These are phyloP conservation scores for Ophiosphaerella narmari DNA, from an alignment of 2,329 filamentous ascomycete species.

Conservation along the genomic window DNA sequence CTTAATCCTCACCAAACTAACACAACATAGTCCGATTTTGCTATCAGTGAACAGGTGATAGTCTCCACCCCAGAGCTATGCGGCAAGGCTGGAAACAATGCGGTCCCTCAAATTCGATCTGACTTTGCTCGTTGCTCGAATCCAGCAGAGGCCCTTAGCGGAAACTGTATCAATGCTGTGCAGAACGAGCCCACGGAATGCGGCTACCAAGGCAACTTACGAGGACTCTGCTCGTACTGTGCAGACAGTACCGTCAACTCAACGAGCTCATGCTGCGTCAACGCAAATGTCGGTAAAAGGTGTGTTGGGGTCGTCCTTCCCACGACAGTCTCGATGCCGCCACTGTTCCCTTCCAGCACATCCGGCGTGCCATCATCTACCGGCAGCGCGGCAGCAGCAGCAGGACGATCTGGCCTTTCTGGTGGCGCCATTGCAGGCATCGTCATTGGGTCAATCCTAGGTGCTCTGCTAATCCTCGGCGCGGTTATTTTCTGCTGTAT, in stretches of 20 bases:
- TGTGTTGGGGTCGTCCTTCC: slow-evolving; percentile 82
- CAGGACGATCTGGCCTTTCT: slow-evolving; percentile 61
- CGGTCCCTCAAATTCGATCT: slow-evolving; percentile 78
- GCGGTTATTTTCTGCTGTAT: slow-evolving; percentile 66
- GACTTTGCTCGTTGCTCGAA: slow-evolving; percentile 91
- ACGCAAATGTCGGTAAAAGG: slow-evolving; percentile 71
- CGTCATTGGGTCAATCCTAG: slow-evolving; percentile 78
- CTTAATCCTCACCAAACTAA: slow-evolving; percentile 23
- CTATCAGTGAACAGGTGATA: slow-evolving; percentile 86
- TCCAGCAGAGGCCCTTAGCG: slow-evolving; percentile 77
- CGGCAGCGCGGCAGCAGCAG: slow-evolving; percentile 12
- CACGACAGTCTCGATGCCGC: slow-evolving; percentile 64
- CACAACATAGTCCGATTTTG: slow-evolving; percentile 70
- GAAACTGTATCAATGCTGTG: slow-evolving; percentile 73
- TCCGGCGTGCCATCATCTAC: slow-evolving; percentile 54
- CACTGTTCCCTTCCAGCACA: slow-evolving; percentile 65
- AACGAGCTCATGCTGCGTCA: slow-evolving; percentile 94
- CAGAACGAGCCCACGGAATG: slow-evolving; percentile 86
- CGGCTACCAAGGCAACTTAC: slow-evolving; percentile 73
- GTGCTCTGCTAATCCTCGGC: slow-evolving; percentile 69
- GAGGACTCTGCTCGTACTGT: slow-evolving; percentile 87
- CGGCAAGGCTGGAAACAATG: slow-evolving; percentile 65
- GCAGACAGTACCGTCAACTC: slow-evolving; percentile 81
- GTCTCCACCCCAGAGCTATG: slow-evolving; percentile 76
- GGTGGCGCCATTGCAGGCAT: slow-evolving; percentile 92